These are phyloP conservation scores for Boletus sp. DNA, from an alignment of 768 basidiomycete species.

Conservation along the genomic window DNA sequence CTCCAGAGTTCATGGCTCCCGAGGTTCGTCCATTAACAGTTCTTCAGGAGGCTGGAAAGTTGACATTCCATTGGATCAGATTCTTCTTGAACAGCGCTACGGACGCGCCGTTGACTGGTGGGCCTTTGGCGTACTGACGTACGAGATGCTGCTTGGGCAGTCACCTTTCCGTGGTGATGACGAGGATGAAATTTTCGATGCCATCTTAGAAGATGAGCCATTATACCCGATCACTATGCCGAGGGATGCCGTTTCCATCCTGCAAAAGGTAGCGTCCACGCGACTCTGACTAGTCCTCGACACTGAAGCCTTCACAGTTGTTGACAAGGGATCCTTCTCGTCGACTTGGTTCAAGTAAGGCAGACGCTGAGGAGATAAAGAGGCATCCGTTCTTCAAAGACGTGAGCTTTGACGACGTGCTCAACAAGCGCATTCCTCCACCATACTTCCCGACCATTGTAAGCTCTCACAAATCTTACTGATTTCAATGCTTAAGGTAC, in stretches of 20 bases:
- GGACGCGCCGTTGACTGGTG: constrained; percentile 99
- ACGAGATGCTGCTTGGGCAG: constrained; percentile 98
- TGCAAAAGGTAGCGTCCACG: constrained; percentile 71
- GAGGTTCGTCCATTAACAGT: constrained; percentile 58
- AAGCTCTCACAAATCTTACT: constrained; percentile 30
- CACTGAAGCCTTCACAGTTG: constrained; percentile 47
- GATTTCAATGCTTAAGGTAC: constrained; percentile 5
- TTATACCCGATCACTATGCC: constrained; percentile 99
- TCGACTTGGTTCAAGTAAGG: constrained; percentile 86
- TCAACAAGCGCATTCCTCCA: constrained; percentile 94
- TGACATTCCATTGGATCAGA: constrained; percentile 47
- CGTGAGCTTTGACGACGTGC: constrained; percentile 94
- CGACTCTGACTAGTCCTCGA: neutral
- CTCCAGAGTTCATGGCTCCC: constrained; percentile 99
- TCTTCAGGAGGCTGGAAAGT: neutral
- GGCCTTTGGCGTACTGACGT: constrained; percentile 98
- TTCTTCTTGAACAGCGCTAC: constrained; percentile 97
- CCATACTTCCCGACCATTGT: constrained; percentile 97
- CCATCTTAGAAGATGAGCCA: constrained; percentile 97
- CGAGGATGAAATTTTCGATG: constrained; percentile 99
- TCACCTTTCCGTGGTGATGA: constrained; percentile 99
- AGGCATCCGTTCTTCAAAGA: constrained; percentile 98
- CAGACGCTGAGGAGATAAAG: constrained; percentile 97
- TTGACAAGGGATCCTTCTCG: constrained; percentile 88
- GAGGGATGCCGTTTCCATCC: constrained; percentile 88